A percentile compares a stretch with the other conserved stretches of the same genome.
Evolutionary conservation across 2,329 filamentous ascomycete species (phyloP).

Genomic region (Teratosphaeria destructans): DNA sequence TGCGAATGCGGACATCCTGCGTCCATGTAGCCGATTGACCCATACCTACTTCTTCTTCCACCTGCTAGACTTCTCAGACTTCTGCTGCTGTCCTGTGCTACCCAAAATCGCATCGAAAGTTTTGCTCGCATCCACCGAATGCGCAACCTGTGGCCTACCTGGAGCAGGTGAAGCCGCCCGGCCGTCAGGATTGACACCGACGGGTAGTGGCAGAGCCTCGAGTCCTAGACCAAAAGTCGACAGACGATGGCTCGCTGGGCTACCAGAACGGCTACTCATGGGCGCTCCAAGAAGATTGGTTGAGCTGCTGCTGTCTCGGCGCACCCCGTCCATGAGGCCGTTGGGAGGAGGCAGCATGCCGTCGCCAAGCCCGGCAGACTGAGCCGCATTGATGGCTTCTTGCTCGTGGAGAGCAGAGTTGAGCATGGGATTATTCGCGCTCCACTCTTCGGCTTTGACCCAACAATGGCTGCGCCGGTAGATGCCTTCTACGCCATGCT

Average conservation of each 20-base stretch:
- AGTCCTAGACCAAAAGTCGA: slow-evolving; percentile 37
- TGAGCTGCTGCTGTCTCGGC: not conserved
- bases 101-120: slow-evolving; percentile 42
- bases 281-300: not conserved
- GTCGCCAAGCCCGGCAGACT: slow-evolving; percentile 4
- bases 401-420: slow-evolving; percentile 21
- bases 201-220: slow-evolving; percentile 37
- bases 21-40: not conserved
- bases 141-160: slow-evolving; percentile 16
- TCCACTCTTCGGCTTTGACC: slow-evolving; percentile 54
- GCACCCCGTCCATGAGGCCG: not conserved
- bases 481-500: slow-evolving; percentile 56
- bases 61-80: slow-evolving; percentile 2
- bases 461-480: slow-evolving; percentile 62
- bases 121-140: slow-evolving; percentile 29
- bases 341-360: slow-evolving; percentile 4
- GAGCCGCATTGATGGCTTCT: slow-evolving; percentile 10
- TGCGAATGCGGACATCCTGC: not conserved
- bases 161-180: slow-evolving; percentile 4
- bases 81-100: slow-evolving; percentile 10
- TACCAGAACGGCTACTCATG: not conserved
- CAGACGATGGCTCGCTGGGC: slow-evolving; percentile 25
- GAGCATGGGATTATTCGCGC: slow-evolving; percentile 29
- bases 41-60: not conserved
- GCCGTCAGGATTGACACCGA: slow-evolving; percentile 30